Base-by-base conservation (phyloP, 805 yeast species). In the Metschnikowia santaceciliae region DNA sequence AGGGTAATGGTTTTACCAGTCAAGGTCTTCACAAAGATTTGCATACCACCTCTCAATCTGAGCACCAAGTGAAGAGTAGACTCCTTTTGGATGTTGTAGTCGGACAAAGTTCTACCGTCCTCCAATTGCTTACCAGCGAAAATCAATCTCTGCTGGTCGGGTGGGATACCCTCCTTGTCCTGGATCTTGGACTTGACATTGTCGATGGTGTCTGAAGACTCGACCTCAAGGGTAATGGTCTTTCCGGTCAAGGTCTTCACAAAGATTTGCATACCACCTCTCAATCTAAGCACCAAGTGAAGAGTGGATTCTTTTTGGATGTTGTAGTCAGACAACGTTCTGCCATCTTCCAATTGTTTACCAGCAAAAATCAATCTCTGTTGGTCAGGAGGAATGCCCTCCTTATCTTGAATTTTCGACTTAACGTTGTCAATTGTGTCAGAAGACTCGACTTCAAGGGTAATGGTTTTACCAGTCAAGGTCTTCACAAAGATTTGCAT, bases 51-150 rank as follows among this genome's bases (percentile, higher is more conserved):
- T 82, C 97, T 89, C 75, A 92, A 88, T 84, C 97, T 90, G 63
- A 92, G 81, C 62, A 92, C 98, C 80, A 92, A 84, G 77, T 92
- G 97, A 51, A 91, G 77, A 57, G 97, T 91, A 58, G 97, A 90
- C 79, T 91, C 97, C 82, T 91, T 91, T 80, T 90, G 96, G 75
- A 91, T 91, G 87, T 91, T 91, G 92, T 91, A 91, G 79, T 91
- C 97, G 60, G 96, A 86, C 59, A 91, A 79, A 58, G 97, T 91
- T 82, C 97, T 88, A 63, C 97, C 97, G 3, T 88, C 94, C 77
- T 90, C 96, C 73, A 90, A 84, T 79, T 89, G 96, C 82, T 90
- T 90, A 83, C 97, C 97, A 66, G 97, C 97, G 68, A 90, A 91
- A 30, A 23, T 23, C 26, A 23, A 23, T 23, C 26, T 23, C 1